Evolutionary conservation across 1,139 yeast species (phyloP).

Genomic region (Sugiyamaella novakii): DNA sequence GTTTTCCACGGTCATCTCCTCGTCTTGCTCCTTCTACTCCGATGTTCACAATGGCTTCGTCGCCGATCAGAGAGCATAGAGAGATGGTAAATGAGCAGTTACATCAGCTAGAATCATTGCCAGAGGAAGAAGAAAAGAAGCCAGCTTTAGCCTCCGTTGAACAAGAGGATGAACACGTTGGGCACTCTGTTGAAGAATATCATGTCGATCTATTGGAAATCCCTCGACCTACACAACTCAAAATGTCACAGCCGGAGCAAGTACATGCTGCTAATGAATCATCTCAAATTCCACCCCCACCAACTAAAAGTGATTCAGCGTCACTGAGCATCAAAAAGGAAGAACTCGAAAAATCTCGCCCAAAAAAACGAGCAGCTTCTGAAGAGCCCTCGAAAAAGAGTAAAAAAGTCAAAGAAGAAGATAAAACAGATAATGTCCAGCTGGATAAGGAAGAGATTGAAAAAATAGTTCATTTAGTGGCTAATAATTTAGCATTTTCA

Average conservation of each 20-base stretch:
- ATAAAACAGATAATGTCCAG: slow-evolving; percentile 32
- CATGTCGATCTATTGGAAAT: no score
- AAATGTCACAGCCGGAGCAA: no score
- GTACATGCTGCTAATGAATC: no score
- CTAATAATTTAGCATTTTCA: slow-evolving; percentile 88
- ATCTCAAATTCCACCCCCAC: not conserved
- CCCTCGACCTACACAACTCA: no score
- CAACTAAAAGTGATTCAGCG: not conserved
- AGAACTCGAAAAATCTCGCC: no score
- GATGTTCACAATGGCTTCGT: slow-evolving; percentile 1
- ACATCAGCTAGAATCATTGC: not conserved
- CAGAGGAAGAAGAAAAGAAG: slow-evolving; percentile 2
- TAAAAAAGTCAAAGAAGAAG: slow-evolving; percentile 25
- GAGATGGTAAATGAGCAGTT: not conserved
- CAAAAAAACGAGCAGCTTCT: slow-evolving; percentile 8
- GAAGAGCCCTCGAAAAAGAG: slow-evolving; percentile 14
- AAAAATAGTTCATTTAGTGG: slow-evolving; percentile 52
- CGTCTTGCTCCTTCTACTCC: slow-evolving; percentile 14
- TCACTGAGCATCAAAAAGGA: slow-evolving; percentile 13
- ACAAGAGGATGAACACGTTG: no score
- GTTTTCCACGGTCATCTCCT: slow-evolving; percentile 2
- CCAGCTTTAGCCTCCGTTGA: no score
- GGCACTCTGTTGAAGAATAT: no score
- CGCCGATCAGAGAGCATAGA: not conserved
- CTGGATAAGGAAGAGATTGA: slow-evolving; percentile 50